Base-by-base conservation (phyloP, 495 filamentous ascomycete genomes). In the Melanomma pulvis-pyrius region DNA sequence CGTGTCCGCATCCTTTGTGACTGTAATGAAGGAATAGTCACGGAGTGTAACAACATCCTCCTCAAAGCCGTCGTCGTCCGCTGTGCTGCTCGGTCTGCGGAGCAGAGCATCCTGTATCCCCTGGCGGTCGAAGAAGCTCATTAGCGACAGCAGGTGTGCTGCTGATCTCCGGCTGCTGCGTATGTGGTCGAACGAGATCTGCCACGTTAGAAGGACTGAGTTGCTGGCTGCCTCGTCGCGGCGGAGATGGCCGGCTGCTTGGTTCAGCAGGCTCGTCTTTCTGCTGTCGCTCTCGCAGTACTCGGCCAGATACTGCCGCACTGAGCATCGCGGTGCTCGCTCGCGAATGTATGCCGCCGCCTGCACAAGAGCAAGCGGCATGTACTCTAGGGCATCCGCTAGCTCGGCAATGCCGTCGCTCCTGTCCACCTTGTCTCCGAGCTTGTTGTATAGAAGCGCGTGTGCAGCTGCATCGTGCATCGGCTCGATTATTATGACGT, bases 151-250 rank as follows among this genome's bases (percentile, higher is more conserved):
- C 28, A 71, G 32, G 51, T 71, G 29, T 32, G 68, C 64, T 34
- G 68, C 68, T 46, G 65, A 71, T 25, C 24, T 55, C 41, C 25
- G 44, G 28, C 3, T 72, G 46, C 72, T 2, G 17, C 56, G 71
- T 17, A 83, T 77, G 59, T 79, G 44, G 17, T 82, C 74, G 60
- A 83, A 83, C 44, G 77, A 82, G 52, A 82, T 79, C 26, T 53
- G 21, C 49, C 49, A 53, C 22, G 49, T 48, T 5, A 48, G 46
- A 48, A 48, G 46, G 46, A 48, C n/a, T 54, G 78, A 75, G 64
- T 81, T 74, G 3, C 36, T 62, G 6, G 71, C 65, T 15, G 21
- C 30, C 69, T 48, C 28, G 26, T 79, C 77, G 44, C 78, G 71
- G 5, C 71, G 73, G 15, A 76, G 68, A 63, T 74, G 65, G 12